Evolutionary conservation across 73 alveolate genomes (phyloP).

Genomic region (Durusdinium trenchii): DNA sequence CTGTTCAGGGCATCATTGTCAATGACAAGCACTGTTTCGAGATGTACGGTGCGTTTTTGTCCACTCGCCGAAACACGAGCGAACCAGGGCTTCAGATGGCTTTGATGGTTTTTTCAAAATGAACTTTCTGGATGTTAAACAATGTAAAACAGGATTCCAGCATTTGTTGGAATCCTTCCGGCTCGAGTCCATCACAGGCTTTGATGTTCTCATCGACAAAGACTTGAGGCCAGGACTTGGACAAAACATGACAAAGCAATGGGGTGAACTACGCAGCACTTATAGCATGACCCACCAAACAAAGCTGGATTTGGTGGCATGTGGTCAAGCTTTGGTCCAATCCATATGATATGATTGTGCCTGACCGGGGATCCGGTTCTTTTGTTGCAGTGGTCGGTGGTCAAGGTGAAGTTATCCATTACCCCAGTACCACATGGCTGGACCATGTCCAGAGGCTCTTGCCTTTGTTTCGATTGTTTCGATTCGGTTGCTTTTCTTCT

Average conservation of each 20-base stretch:
- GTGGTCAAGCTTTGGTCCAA: not conserved
- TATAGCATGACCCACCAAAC: not conserved
- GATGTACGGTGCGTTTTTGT: slow-evolving; percentile 99
- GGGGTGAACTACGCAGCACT: not conserved
- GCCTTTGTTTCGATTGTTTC: no score
- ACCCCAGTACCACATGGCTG: no score
- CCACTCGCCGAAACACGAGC: slow-evolving; percentile 98
- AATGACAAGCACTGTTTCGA: slow-evolving; percentile 99
- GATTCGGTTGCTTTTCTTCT: no score
- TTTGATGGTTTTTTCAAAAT: not conserved
- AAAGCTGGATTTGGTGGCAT: not conserved
- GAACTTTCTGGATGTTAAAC: not conserved
- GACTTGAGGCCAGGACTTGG: not conserved
- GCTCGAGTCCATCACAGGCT: not conserved
- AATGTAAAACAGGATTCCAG: not conserved
- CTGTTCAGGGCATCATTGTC: slow-evolving; percentile 98
- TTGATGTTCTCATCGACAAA: slow-evolving; percentile 39
- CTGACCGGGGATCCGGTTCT: not conserved
- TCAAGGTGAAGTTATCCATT: no score
- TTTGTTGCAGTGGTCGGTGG: no score
- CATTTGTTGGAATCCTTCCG: not conserved
- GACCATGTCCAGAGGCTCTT: no score
- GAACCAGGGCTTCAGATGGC: slow-evolving; percentile 97
- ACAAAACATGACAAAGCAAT: not conserved
- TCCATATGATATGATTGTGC: not conserved